Evolutionary conservation across 768 basidiomycete genomes (phyloP).

Genomic region (Tylopilus vinaceipallidus): DNA sequence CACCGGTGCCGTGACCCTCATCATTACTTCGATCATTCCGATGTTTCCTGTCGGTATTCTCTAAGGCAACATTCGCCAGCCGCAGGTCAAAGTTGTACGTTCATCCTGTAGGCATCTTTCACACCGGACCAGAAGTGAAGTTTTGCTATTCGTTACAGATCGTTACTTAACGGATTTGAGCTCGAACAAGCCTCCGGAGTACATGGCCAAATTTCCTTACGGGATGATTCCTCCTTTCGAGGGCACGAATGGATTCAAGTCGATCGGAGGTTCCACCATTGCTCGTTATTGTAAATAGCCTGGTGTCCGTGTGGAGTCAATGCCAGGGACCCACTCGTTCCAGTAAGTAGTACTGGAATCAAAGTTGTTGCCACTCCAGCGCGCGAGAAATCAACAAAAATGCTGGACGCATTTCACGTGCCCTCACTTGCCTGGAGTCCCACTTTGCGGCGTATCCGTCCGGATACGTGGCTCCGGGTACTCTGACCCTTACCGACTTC

Average conservation of each 20-base stretch:
- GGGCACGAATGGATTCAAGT: slow-evolving; percentile 15
- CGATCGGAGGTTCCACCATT: slow-evolving; percentile 21
- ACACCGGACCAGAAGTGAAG: neutral
- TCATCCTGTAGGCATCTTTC: neutral
- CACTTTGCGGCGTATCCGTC: slow-evolving; percentile 7
- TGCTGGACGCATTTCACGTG: neutral
- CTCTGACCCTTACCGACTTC: slow-evolving; percentile 18
- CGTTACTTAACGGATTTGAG: slow-evolving; percentile 18
- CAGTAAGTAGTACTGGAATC: slow-evolving; percentile 17
- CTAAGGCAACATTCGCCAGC: slow-evolving; percentile 18
- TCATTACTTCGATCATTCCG: neutral
- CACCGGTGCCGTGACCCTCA: no score
- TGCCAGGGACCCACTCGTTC: neutral
- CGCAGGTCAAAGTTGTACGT: slow-evolving; percentile 26
- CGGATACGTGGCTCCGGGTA: slow-evolving; percentile 14
- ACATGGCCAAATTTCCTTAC: slow-evolving; percentile 15
- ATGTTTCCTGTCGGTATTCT: slow-evolving; percentile 21
- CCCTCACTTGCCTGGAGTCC: slow-evolving; percentile 14
- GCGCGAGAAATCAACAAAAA: slow-evolving; percentile 6
- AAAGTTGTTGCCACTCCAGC: slow-evolving; percentile 7
- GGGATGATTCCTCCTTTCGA: slow-evolving; percentile 26
- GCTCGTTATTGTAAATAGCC: slow-evolving; percentile 21
- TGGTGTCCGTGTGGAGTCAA: no score
- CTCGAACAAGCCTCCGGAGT: slow-evolving; percentile 16
- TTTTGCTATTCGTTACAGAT: slow-evolving; percentile 2